Evolutionary conservation across 495 filamentous ascomycete species (phyloP), one percentile per base, ranked within the genome.

Genomic region (Neurospora sp.): DNA sequence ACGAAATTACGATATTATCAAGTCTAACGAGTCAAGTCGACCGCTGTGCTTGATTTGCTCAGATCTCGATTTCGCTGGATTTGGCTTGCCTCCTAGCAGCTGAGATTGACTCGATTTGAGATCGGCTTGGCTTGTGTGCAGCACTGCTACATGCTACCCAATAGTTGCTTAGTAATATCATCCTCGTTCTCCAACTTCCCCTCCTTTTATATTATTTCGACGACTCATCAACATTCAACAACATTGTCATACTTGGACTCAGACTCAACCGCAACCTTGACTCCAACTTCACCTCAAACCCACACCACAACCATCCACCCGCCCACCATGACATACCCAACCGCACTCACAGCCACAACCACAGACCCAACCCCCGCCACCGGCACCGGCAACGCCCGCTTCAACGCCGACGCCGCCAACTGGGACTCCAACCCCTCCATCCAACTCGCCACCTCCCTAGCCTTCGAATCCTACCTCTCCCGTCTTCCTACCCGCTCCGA

Each of bases 351-450:
- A n/a, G n/a, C 40, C 39, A 7, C 39, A 40, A n/a, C 23, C 20
- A 54, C 46, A 27, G 54, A 66, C 27, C 12, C 54, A 35, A 35
- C 23, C 42, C 37, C 48, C 14, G 23, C 71, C 16, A 72, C n/a
- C 11, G 44, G 42, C 39, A 35, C 3, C 4, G 44, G 42, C 31
- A 79, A 77, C 70, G 72, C 74, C 40, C 81, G 83, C 35, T 85
- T 84, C 79, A 84, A 83, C 74, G 70, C 77, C 37, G 83, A 84
- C 70, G 83, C 83, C 35, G 70, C 75, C 12, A 73, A 74, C 9
- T 85, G 83, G 83, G 83, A 85, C 76, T 72, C 77, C 41, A 81
- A 83, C 69, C 83, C 83, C 10, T 71, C 72, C 39, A 79, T 84
- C 27, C 77, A 77, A 39, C 74, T 72, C 31, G 81, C 83, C 20